Base-by-base conservation (phyloP, 2,329 filamentous ascomycete genomes). In the Talaromyces sp. region DNA sequence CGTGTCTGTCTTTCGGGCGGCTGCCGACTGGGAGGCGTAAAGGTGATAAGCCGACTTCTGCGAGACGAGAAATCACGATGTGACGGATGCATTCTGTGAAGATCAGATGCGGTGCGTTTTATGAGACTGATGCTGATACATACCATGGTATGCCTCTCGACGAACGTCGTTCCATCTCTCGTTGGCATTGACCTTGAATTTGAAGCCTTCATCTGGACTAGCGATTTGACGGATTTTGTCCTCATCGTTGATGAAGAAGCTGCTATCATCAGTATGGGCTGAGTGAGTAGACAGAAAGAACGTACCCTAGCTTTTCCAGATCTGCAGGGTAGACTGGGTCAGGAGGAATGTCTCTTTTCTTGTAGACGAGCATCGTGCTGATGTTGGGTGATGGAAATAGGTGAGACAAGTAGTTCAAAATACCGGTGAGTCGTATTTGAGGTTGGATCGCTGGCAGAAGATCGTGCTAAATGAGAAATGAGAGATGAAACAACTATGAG, bases 91-190 rank as follows among this genome's bases (percentile, higher is more conserved):
- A 89, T 48, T 79, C 89, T 92, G 50, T 39, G 11, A 14, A 18
- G 4, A 14, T n/a, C 28, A 63, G 33, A n/a, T 55, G 39, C 28
- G 14, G 14, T 37, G 18, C 5, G 33, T 39, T 6, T 5, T 56
- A 12, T 55, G 31, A 50, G 18, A 18, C 33, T 12, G 12, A 25
- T 23, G 7, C 5, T 42, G 16, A 39, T 12, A 28, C 23, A 67
- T 73, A 91, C 91, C 77, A 69, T 96, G 88, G 76, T 96, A 86
- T 42, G 87, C 82, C 67, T 89, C 89, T 18, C 88, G 84, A 69
- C 92, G 91, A 21, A 88, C 81, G 44, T 88, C 83, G 73, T 96
- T 96, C 76, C 88, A 83, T 40, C 92, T 87, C n/a, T 84, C 80
- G 74, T 92, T 92, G 68, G 85, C 87, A 72, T 84, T 88, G 60